Evolutionary conservation across 2,329 filamentous ascomycete species (phyloP), one percentile per base, ranked within the genome.

Genomic region (Dothideomycetes sp.): DNA sequence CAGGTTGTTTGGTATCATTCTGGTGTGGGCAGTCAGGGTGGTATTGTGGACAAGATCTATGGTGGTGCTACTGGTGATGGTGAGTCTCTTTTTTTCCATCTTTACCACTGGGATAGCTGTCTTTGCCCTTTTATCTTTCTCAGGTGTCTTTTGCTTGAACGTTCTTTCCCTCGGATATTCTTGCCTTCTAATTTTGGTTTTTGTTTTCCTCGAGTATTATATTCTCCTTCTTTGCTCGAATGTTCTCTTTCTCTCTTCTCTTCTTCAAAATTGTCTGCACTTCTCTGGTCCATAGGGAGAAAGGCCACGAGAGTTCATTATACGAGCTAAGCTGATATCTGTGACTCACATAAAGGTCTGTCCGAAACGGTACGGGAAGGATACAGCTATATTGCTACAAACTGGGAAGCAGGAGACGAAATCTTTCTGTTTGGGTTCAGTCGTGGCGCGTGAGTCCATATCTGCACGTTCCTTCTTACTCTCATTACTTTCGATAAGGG

Each of bases 1-100:
- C 69, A 73, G 47, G 61, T 73, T 19, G 64, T 69, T 4, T 69
- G 68, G 48, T 73, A 73, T 48, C 67, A 70, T 33, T 63, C 59
- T 36, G 69, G 69, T 7, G 58, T 72, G 4, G 69, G 68, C 4
- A 41, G 37, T 22, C 37, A 41, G 29, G 67, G 67, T 9, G 61
- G 63, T 4, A 51, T 64, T 4, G 45, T 69, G 18, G 63, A 64
- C 43, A 61, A 61, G 34, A 37, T 70, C 25, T 44, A 53, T n/a
- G 51, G 50, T 45, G 65, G 65, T 12, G 53, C 61, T 12, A 64
- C 58, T 5, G 65, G 64, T n/a, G 60, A 64, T 47, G 50, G 48
- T 50, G 27, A 23, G 13, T 30, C 12, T 20, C 7, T 5, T 7
- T 7, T 22, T n/a, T n/a, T n/a, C n/a, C n/a, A n/a, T n/a, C n/a